Conservation (phyloP, 352 stramenopile genomes). For the Pythium angustatum region DNA sequence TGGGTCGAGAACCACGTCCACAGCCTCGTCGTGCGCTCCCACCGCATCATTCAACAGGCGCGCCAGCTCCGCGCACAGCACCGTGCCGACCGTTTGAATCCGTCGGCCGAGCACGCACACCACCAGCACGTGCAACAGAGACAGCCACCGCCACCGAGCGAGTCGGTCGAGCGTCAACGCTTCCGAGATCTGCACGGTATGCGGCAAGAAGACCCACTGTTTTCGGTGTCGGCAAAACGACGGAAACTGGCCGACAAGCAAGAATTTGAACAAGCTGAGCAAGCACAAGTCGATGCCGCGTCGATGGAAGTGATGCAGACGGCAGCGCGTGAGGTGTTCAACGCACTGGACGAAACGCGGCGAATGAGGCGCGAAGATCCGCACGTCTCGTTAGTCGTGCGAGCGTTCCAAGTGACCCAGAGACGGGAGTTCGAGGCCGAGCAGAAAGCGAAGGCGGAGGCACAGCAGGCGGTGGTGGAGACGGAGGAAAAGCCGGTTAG, state of each 20-base stretch:
- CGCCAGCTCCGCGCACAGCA: background rate
- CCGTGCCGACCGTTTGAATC: background rate
- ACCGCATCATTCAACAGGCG: background rate
- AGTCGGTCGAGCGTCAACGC: constrained; percentile 44
- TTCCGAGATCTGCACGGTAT: constrained; percentile 65
- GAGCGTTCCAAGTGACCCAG: constrained; percentile 13
- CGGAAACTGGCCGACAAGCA: constrained; percentile 50
- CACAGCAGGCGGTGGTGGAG: background rate
- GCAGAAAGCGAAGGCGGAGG: background rate
- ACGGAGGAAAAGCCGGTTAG: no score
- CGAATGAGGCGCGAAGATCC: constrained; percentile 35
- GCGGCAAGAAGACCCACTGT: constrained; percentile 62
- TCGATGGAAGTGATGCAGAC: constrained; percentile 1
- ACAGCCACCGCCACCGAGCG: no score
- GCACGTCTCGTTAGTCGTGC: constrained; percentile 8
- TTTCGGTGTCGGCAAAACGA: constrained; percentile 36
- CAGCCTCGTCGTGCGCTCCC: background rate
- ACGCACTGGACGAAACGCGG: constrained; percentile 11
- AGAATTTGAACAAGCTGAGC: background rate
- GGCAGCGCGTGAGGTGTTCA: constrained; percentile 15
- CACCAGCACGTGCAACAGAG: background rate
- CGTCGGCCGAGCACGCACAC: background rate
- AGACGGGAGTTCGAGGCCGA: background rate
- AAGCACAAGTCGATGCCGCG: no score
- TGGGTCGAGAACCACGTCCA: constrained; percentile 83